Percentiles rank a stretch among this genome's conserved stretches.
phyloP scores from a whole-genome alignment of 805 yeast genomes.

The Candida taoyuanica region DNA sequence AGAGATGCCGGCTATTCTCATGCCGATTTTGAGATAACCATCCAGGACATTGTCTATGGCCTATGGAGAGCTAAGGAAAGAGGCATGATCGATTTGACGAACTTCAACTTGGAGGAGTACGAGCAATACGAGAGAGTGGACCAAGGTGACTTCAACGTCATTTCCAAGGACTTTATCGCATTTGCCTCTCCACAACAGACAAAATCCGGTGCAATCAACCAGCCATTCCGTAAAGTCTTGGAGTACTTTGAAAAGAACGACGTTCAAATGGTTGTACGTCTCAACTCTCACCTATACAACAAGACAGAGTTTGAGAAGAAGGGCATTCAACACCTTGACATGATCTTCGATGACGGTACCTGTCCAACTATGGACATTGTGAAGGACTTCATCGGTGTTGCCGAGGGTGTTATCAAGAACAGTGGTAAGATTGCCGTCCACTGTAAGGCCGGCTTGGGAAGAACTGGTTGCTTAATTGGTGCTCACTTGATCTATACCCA shows the following conservation, averaged over 20 bases:
- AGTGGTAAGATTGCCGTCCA: conserved; percentile 98
- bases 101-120: conserved; percentile 87
- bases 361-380: conserved; percentile 95
- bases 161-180: conserved; percentile 92
- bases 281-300: conserved; percentile 89
- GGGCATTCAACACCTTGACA: conserved; percentile 86
- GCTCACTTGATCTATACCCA: conserved; percentile 95
- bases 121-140: conserved; percentile 94
- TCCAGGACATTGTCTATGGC: conserved; percentile 94
- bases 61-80: conserved; percentile 97
- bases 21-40: conserved; percentile 89
- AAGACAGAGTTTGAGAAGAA: conserved; percentile 74
- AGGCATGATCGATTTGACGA: conserved; percentile 78
- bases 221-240: conserved; percentile 77
- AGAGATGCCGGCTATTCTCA: conserved; percentile 97
- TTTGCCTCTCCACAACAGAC: conserved; percentile 94
- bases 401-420: conserved; percentile 77
- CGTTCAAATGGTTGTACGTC: conserved; percentile 85
- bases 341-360: conserved; percentile 97
- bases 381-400: conserved; percentile 89
- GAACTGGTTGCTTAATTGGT: conserved; percentile 97
- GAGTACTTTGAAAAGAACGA: conserved; percentile 67
- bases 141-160: conserved; percentile 90
- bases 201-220: conserved; percentile 43
- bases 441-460: conserved; percentile 96